Evolutionary conservation across 257 asterid species (phyloP).

Genomic region (Solanum lycopersicoides): DNA sequence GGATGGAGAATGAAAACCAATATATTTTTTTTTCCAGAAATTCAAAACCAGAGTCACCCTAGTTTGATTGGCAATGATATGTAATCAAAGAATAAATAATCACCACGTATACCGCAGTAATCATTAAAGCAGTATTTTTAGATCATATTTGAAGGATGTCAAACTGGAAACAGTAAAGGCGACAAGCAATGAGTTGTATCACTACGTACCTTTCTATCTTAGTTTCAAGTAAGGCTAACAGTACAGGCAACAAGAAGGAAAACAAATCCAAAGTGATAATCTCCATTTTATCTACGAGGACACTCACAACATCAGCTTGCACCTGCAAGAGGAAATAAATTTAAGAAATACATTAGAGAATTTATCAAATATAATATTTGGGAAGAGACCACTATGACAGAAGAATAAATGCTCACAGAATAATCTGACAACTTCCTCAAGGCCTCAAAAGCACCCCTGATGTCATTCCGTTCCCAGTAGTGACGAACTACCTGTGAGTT

Average conservation of each 20-base stretch:
- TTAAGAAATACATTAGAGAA: background rate
- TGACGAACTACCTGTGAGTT: conserved; percentile 75
- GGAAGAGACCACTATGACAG: background rate
- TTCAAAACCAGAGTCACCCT: background rate
- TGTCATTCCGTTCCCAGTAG: conserved; percentile 82
- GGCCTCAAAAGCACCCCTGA: conserved; percentile 88
- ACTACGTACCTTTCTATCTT: conserved; percentile 61
- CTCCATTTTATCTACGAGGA: conserved; percentile 62
- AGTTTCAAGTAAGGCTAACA: conserved; percentile 71
- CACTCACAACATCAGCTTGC: conserved; percentile 82
- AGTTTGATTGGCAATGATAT: background rate
- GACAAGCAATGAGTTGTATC: background rate
- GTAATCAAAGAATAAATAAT: background rate
- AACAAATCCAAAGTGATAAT: conserved; percentile 68
- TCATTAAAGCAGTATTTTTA: background rate
- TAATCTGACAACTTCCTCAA: conserved; percentile 71
- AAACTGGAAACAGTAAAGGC: background rate
- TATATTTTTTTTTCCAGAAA: background rate
- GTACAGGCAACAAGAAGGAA: conserved; percentile 87
- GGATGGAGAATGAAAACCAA: background rate
- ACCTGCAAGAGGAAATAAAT: conserved; percentile 38
- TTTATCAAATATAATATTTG: background rate
- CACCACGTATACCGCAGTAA: background rate
- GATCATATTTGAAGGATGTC: background rate
- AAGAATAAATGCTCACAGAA: conserved; percentile 49